A percentile compares a stretch with the other conserved stretches of the same genome.
Evolutionary conservation across 257 asterid genomes (phyloP).

Genomic region (Sherardia arvensis): DNA sequence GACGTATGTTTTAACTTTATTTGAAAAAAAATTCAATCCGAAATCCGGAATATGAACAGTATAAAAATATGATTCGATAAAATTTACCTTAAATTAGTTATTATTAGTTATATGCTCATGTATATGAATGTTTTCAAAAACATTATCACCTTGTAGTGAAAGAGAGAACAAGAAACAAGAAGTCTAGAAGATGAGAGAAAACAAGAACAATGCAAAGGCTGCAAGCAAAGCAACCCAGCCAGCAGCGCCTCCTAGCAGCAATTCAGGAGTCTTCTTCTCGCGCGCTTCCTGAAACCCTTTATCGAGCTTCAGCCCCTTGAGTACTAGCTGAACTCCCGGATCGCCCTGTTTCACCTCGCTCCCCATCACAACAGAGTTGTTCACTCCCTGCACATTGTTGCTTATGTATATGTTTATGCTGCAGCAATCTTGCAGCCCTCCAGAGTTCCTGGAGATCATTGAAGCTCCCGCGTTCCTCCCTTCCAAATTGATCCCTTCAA

Average conservation of each 20-base stretch:
- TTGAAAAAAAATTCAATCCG: too few relatives aligned
- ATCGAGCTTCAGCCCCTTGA: slow-evolving; percentile 49
- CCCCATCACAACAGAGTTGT: slow-evolving; percentile 62
- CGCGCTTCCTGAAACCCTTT: slow-evolving; percentile 30
- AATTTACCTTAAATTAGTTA: too few relatives aligned
- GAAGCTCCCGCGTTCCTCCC: slow-evolving; percentile 20
- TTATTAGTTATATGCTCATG: too few relatives aligned
- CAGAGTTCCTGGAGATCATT: not conserved
- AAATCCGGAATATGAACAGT: too few relatives aligned
- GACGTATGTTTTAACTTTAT: not conserved
- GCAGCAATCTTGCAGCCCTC: slow-evolving; percentile 5
- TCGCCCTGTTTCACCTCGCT: slow-evolving; percentile 61
- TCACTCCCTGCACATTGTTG: slow-evolving; percentile 65
- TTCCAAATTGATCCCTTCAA: slow-evolving; percentile 22
- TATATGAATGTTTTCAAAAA: too few relatives aligned
- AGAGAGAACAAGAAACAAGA: too few relatives aligned
- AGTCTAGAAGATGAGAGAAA: not conserved
- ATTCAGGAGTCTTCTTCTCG: slow-evolving; percentile 24
- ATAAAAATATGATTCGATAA: too few relatives aligned
- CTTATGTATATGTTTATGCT: slow-evolving; percentile 41
- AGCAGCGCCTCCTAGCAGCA: not conserved
- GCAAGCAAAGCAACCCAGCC: slow-evolving; percentile 23
- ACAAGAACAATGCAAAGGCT: slow-evolving; percentile 13
- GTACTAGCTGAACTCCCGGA: slow-evolving; percentile 43
- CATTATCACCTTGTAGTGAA: too few relatives aligned